Evolutionary conservation across 441 rosid species (phyloP), one percentile per base, ranked within the genome.

Genomic region (Syzygium syzygioides): DNA sequence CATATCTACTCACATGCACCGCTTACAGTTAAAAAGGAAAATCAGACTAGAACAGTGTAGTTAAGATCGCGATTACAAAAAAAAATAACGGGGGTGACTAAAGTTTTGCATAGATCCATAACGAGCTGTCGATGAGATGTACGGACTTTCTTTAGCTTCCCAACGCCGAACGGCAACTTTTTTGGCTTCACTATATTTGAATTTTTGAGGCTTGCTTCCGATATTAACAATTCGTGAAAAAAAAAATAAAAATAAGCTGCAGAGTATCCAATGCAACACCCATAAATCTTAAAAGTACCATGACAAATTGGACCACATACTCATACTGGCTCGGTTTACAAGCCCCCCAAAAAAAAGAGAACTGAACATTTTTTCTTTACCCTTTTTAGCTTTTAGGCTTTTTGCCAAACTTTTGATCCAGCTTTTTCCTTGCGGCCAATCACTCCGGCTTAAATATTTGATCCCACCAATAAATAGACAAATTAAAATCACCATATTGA

Each of bases 1-100:
- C 8, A 19, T 0, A 28, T 60, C 13, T 28, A 62, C 34, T n/a
- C 1, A 30, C 2, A 0, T 14, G 37, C 37, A 14, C 23, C 76
- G 0, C 37, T 15, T 64, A 64, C 0, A 30, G 7, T n/a, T 4
- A 64, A 64, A 64, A 64, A 8, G 23, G 20, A 30, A 15, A 64
- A 30, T 30, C 12, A 0, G 37, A 15, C 4, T 1, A n/a, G 5
- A 34, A 64, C 30, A 9, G 37, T n/a, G 37, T 64, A 15, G 18
- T 64, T 30, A 30, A 30, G 23, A 15, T 15, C 18, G 37, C 15
- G 76, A 30, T 30, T 15, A 14, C 5, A 1, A 64, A 45, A 45
- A 45, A 45, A 7, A 45, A 0, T 1, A 45, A 45, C 48, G 48
- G 48, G 48, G 2, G 48, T 7, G 48, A 45, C 48, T 45, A 45